A percentile compares a stretch with the other conserved stretches of the same genome.
phyloP scores from a whole-genome alignment of 306 rosid species.

The Aeschynomene evenia region DNA sequence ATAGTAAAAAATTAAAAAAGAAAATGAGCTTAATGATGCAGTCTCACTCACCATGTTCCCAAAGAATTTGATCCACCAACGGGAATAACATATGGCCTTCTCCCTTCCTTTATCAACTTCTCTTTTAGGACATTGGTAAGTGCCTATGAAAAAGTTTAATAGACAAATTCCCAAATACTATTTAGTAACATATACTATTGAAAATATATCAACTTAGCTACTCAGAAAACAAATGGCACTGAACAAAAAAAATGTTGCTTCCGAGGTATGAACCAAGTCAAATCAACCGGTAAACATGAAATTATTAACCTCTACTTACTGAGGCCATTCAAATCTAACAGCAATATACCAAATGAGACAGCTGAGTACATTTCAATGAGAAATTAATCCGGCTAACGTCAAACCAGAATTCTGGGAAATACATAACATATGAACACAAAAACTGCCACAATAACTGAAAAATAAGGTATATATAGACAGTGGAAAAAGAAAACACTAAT shows the following conservation, averaged over 20 bases:
- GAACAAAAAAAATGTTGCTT: not conserved
- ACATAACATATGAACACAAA: not conserved
- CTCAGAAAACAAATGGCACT: not conserved
- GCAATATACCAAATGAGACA: not conserved
- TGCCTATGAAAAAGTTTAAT: slow-evolving; percentile 43
- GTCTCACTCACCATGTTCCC: slow-evolving; percentile 89
- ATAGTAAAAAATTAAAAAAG: slow-evolving; percentile 16
- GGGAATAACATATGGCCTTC: slow-evolving; percentile 88
- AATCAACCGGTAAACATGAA: not conserved
- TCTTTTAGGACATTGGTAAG: slow-evolving; percentile 63
- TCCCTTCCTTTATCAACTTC: slow-evolving; percentile 79
- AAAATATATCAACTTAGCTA: not conserved
- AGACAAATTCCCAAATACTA: not conserved
- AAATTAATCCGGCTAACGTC: not conserved
- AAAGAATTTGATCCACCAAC: slow-evolving; percentile 90
- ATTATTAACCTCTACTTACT: not conserved
- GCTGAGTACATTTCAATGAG: not conserved
- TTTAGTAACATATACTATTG: not conserved
- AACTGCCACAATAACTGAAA: not conserved
- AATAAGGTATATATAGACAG: not conserved
- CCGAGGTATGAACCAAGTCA: not conserved
- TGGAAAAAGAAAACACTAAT: not conserved
- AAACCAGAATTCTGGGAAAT: slow-evolving; percentile 3
- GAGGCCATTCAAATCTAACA: slow-evolving; percentile 3
- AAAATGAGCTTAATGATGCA: slow-evolving; percentile 16